These are phyloP conservation scores for Aspergillus nanangensis DNA, from an alignment of 495 filamentous ascomycete genomes.

Conservation along the genomic window DNA sequence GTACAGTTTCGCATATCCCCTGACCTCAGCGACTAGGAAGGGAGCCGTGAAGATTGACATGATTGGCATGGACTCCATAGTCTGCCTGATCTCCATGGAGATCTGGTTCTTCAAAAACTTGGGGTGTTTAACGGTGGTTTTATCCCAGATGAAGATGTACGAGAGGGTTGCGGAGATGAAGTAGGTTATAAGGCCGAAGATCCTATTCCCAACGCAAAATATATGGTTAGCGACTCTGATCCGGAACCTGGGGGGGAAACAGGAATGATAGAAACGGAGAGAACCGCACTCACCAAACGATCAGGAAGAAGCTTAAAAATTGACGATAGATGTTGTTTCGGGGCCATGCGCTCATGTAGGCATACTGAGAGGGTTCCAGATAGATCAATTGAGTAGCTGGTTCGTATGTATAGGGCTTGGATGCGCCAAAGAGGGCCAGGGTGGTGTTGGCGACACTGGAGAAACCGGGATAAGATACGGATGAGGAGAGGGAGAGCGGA, in stretches of 20 bases:
- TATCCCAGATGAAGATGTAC: slow-evolving; percentile 92
- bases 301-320: slow-evolving; percentile 67
- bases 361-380: slow-evolving; percentile 68
- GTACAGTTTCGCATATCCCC: slow-evolving; percentile 86
- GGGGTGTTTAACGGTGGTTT: slow-evolving; percentile 81
- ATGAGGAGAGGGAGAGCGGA: slow-evolving; percentile 54
- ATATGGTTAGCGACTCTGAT: slow-evolving; percentile 8
- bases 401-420: slow-evolving; percentile 56
- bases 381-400: slow-evolving; percentile 69
- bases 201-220: slow-evolving; percentile 40
- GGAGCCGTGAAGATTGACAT: slow-evolving; percentile 83
- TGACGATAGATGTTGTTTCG: slow-evolving; percentile 81
- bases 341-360: slow-evolving; percentile 75
- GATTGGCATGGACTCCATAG: slow-evolving; percentile 66
- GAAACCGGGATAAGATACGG: slow-evolving; percentile 38
- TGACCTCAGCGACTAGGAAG: slow-evolving; percentile 79
- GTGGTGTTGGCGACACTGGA: slow-evolving; percentile 37
- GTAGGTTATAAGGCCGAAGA: slow-evolving; percentile 81
- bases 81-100: slow-evolving; percentile 76
- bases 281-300: slow-evolving; percentile 67
- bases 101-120: slow-evolving; percentile 97
- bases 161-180: slow-evolving; percentile 79
- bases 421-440: slow-evolving; percentile 37
- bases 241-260: too few species aligned
- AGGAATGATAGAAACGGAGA: neutral